Evolutionary conservation across 2,329 filamentous ascomycete genomes (phyloP), one percentile per base, ranked within the genome.

Genomic region (Claviceps digitariae): DNA sequence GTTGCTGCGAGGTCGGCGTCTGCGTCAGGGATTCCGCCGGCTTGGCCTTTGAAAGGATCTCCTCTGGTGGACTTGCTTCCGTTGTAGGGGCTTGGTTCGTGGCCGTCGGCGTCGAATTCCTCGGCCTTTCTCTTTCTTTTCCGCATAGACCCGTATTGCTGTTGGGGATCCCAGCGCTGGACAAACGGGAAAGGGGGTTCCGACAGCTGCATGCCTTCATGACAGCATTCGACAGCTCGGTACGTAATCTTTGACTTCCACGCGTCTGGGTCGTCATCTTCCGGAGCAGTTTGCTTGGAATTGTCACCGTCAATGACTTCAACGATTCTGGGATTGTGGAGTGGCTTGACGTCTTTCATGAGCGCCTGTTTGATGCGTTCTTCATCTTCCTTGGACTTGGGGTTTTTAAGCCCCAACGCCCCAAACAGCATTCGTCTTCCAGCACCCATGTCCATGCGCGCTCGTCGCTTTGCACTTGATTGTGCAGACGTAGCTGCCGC

Each of bases 171-270:
- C 91, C 90, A 96, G 48, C 87, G 79, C 66, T 96, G 90, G 17
- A 86, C 74, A 66, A 96, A 96, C 0, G 90, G 90, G 62, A 94
- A 96, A 0, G 90, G 87, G 0, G 91, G 90, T 36, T 87, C 78
- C 52, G 79, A 86, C 47, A 95, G 73, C 34, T 77, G 71, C 41
- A 88, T 70, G 5, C 75, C 78, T 31, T 86, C 78, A n/a, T 86
- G 76, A 57, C 82, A 81, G 67, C 90, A 96, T 66, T 97, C 91
- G 1, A 94, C 87, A 23, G 88, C 90, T 25, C 79, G 78, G 56
- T 95, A 81, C 12, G 73, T 77, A 55, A 96, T 83, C 59, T 82
- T 88, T 4, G 79, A 71, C 59, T 80, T 80, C 90, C 90, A 96
- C 23, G 79, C 75, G 31, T 86, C 76, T 0, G 76, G 69, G 46